Evolutionary conservation across 805 yeast genomes (phyloP).

Genomic region (Pichia paraexigua): DNA sequence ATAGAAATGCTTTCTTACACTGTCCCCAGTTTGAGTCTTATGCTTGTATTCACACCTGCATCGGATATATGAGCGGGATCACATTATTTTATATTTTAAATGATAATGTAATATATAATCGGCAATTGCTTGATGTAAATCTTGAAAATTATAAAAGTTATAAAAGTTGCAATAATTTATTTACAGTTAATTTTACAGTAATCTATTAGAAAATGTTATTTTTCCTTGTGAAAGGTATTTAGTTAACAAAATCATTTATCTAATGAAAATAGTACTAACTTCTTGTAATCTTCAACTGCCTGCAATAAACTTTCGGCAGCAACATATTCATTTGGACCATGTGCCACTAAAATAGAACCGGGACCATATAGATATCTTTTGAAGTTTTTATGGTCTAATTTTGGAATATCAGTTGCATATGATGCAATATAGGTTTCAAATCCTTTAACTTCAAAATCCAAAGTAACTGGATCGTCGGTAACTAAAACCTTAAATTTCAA

Average conservation of each 20-base stretch:
- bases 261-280: constrained; percentile 26
- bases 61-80: constrained; percentile 14
- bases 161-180: neutral
- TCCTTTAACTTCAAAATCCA: constrained; percentile 57
- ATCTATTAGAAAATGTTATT: too few relatives aligned
- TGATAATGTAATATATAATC: neutral
- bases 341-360: constrained; percentile 56
- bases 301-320: constrained; percentile 36
- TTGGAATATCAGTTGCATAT: constrained; percentile 39
- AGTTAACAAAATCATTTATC: neutral
- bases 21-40: constrained; percentile 14
- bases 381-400: constrained; percentile 28
- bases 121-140: neutral
- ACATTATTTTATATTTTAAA: constrained; percentile 1
- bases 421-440: constrained; percentile 39
- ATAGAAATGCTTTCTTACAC: constrained; percentile 6
- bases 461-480: constrained; percentile 33
- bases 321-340: constrained; percentile 48
- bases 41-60: constrained; percentile 12
- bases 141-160: neutral
- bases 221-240: neutral
- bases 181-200: too few relatives aligned
- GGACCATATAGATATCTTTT: constrained; percentile 57
- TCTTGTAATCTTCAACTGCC: constrained; percentile 48
- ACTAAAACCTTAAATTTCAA: constrained; percentile 11